Evolutionary conservation across 2,329 filamentous ascomycete genomes (phyloP), one percentile per base, ranked within the genome.

Genomic region (Fusarium lyarnte): DNA sequence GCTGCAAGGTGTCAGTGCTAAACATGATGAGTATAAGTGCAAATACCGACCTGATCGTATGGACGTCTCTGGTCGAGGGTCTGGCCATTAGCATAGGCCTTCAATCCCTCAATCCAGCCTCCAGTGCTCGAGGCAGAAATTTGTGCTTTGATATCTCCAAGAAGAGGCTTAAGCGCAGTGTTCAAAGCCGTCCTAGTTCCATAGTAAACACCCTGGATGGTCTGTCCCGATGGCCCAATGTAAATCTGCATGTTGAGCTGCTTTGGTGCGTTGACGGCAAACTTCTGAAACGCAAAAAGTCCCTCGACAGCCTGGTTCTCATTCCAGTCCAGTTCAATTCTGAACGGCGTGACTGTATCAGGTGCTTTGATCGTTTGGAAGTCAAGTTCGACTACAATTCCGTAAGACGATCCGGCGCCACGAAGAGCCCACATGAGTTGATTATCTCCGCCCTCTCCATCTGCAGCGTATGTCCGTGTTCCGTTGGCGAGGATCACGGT

Each of bases 341-440:
- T 71, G 29, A 79, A 79, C 0, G 73, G 62, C 1, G 74, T 77
- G 9, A 73, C 71, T 6, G 60, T 52, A 3, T 59, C 46, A 3
- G 78, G 77, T 5, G 75, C 77, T 2, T 51, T 58, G 25, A 79
- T 79, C 1, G 78, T 79, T 25, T 66, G 57, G 43, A 79, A 79
- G 59, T 77, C 75, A 5, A 79, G 74, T 25, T 80, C 77, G 8
- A 75, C 74, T 1, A 79, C 78, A 35, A 81, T 75, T 4, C 79
- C 79, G 25, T 77, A 81, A 7, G 78, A 78, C 17, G 79, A 80
- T 8, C 79, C 79, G 1, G 79, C 79, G 1, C 79, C 79, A 0
- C 76, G 73, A 1, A 81, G 64, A 2, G 79, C 79, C 74, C 78
- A 81, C 66, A 78, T 79, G 8, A 81, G 58, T 33, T 80, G 78